Base-by-base conservation (phyloP, 768 basidiomycete genomes). In the Xerocomus spinulosus region DNA sequence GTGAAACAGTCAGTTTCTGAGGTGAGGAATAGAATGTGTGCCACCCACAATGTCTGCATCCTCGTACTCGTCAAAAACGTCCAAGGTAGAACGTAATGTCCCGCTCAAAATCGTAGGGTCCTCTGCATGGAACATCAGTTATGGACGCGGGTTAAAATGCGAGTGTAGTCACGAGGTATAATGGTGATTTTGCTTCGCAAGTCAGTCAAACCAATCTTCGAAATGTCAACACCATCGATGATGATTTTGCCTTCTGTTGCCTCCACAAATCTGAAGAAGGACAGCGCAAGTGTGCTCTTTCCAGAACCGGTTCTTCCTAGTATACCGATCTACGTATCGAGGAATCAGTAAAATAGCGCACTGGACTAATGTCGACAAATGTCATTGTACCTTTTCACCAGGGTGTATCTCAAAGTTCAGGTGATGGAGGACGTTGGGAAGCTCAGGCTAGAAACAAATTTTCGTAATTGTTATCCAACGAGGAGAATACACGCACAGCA, bases 251-350 rank as follows among this genome's bases (percentile, higher is more conserved):
- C 91, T 56, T 83, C 74, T 0, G 80, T 81, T 1, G 91, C 82
- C 60, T 94, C 90, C n/a, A 94, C 89, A 60, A 92, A 89, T 20
- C 87, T 79, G 80, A 94, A 92, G 70, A 92, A 87, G 8, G 85
- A 86, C 12, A 92, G 71, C 0, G 89, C 89, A 12, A 88, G 73
- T 2, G 88, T 90, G 56, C 84, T 86, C 70, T 91, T 91, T 28
- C 88, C 87, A 8, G 81, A 82, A 15, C 82, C 68, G 1, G 85
- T 87, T 49, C 84, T 72, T 37, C 85, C 86, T 1, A 87, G 70
- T 47, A 87, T 82, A 18, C 86, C 86, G 44, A 87, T 62, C 83
- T 84, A 39, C 12, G 18, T 54, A 26, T 32, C 43, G 49, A 13
- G 15, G 32, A 32, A 39, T 50, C 34, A 51, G 49, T 9, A 44